Evolutionary conservation across 1,284 basidiomycete genomes (phyloP), one percentile per base, ranked within the genome.

Genomic region (Heliocybe sulcata): DNA sequence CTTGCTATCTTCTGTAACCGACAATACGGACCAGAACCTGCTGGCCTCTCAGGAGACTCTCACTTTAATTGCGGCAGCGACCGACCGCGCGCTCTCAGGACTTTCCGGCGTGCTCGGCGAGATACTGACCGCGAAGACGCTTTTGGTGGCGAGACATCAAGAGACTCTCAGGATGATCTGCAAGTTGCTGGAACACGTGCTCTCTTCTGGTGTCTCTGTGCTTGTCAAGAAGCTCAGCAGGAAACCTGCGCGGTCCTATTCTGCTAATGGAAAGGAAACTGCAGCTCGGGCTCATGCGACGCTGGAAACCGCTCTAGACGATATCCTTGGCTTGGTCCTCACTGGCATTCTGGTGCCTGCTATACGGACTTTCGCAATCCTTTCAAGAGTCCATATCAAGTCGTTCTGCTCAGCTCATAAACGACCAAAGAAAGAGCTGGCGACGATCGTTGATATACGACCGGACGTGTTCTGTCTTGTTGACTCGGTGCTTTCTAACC

Each of bases 291-390:
- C 38, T 42, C 8, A 16, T 16, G 16, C 16, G 6, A 35, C 9
- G 10, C 23, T 12, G 35, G 27, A 56, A 49, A 31, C 16, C 27
- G 26, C 16, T 12, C 8, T 58, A 35, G 53, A 58, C 49, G 47
- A 63, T 12, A 45, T 69, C 20, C 56, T 69, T 1, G 63, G 64
- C 19, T 51, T 26, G 0, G 35, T 67, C 16, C 53, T 62, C 8
- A 58, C 57, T 2, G 25, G 48, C 20, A 52, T 68, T 14, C 64
- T 70, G 10, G 53, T 60, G 2, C 68, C 68, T 4, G 54, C 60
- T 4, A 55, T 67, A 6, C 64, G 57, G 4, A 59, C 63, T 10
- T 61, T 68, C 42, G 9, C 59, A 59, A 12, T 59, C 61, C 27
- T 66, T 65, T 25, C 56, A 45, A 2, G 49, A 33, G 0, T 59